Evolutionary conservation across 1,284 basidiomycete genomes (phyloP).

Genomic region (Cerrena zonata): DNA sequence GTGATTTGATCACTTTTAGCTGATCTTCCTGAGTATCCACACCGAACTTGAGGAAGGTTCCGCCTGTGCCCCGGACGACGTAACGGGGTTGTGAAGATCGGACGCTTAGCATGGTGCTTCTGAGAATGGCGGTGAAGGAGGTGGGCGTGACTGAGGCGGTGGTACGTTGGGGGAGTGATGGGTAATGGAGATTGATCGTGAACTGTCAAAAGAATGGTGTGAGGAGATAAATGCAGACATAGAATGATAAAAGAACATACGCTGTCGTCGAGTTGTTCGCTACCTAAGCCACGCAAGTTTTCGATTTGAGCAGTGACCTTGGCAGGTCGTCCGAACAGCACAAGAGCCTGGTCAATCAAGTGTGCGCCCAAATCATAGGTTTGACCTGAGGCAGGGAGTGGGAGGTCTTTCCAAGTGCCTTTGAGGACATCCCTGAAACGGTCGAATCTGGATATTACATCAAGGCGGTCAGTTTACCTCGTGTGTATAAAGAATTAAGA

Average conservation of each 20-base stretch:
- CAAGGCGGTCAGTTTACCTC: conserved; percentile 2
- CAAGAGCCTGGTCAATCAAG: conserved; percentile 72
- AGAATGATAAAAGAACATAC: conserved; percentile 27
- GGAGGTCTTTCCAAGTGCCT: conserved; percentile 67
- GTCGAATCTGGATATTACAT: conserved; percentile 58
- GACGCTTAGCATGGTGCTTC: conserved; percentile 66
- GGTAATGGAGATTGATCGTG: conserved; percentile 63
- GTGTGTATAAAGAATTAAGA: not conserved
- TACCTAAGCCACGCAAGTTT: conserved; percentile 62
- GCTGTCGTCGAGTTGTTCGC: conserved; percentile 61
- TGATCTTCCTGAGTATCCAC: conserved; percentile 76
- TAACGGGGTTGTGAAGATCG: conserved; percentile 65
- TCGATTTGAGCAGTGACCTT: conserved; percentile 65
- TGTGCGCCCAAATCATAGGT: conserved; percentile 65
- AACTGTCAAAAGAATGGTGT: conserved; percentile 36
- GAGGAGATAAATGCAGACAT: not conserved
- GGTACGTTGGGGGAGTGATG: conserved; percentile 18
- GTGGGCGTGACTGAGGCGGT: conserved; percentile 37
- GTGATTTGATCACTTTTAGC: conserved; percentile 47
- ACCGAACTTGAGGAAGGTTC: conserved; percentile 71
- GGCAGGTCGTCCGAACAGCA: conserved; percentile 71
- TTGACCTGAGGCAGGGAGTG: conserved; percentile 47
- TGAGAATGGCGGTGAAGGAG: conserved; percentile 63
- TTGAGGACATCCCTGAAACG: conserved; percentile 65
- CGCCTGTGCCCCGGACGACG: conserved; percentile 62